Conservation (phyloP, 768 basidiomycete genomes). For the Hygrophoropsis aurantiaca region DNA sequence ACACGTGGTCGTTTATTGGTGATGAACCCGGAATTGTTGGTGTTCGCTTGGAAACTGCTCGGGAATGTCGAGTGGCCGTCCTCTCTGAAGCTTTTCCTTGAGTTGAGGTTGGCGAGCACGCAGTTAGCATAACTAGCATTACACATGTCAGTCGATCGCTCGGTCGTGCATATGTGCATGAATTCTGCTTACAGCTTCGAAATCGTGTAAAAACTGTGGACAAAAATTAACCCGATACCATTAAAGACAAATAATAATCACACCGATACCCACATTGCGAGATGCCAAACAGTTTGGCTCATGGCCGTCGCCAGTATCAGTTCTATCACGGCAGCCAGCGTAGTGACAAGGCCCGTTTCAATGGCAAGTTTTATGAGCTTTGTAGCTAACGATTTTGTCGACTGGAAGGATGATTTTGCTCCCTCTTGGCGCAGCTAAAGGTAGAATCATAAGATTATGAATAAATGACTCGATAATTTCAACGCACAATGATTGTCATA, state of each 20-base stretch:
- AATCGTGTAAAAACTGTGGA: background rate
- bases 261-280: background rate
- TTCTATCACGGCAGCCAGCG: background rate
- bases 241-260: background rate
- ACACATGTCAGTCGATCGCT: background rate
- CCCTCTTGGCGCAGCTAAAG: background rate
- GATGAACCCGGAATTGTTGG: too few species aligned
- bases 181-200: background rate
- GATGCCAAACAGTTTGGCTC: background rate
- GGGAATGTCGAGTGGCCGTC: too few species aligned
- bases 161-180: background rate
- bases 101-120: background rate
- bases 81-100: background rate
- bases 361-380: background rate
- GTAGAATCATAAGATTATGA: too few species aligned
- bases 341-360: background rate
- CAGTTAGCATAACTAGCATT: conserved; percentile 1
- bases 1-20: too few species aligned
- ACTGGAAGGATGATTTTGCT: background rate
- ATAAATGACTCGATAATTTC: too few species aligned
- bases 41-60: too few species aligned
- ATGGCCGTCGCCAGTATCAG: background rate
- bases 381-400: background rate
- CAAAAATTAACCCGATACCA: background rate
- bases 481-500: conserved; percentile 14